Evolutionary conservation across 2,329 filamentous ascomycete species (phyloP).

Genomic region (Acarospora socialis): DNA sequence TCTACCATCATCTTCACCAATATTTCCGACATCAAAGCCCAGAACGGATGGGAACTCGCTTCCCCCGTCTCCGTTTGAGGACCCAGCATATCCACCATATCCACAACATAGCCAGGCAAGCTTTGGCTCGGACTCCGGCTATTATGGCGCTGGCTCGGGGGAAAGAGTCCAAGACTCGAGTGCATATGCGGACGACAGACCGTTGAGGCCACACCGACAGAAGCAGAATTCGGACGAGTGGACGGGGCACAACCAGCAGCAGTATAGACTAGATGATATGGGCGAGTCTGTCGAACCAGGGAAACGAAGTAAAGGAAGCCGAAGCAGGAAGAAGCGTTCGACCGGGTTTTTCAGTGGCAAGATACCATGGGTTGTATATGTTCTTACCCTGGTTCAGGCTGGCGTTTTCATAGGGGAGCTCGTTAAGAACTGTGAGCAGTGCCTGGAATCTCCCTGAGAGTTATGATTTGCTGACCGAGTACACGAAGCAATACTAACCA

Average conservation of each 20-base stretch:
- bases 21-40: conserved; percentile 13
- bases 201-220: conserved; percentile 34
- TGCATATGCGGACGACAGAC: conserved; percentile 39
- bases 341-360: conserved; percentile 42
- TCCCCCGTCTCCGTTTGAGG: conserved; percentile 56
- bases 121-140: conserved; percentile 41
- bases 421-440: conserved; percentile 58
- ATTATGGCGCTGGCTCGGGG: conserved; percentile 36
- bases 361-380: conserved; percentile 69
- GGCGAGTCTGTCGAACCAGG: no score
- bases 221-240: conserved; percentile 24
- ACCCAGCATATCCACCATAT: conserved; percentile 48
- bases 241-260: no score
- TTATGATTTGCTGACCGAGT: conserved; percentile 7
- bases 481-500: conserved; percentile 53
- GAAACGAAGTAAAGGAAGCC: no score
- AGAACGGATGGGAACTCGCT: conserved; percentile 18
- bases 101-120: conserved; percentile 25
- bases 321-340: no score
- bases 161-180: conserved; percentile 25
- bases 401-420: conserved; percentile 82
- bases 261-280: no score
- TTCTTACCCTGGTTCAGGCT: conserved; percentile 62
- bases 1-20: conserved; percentile 19
- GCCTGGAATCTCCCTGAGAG: conserved; percentile 7